Base-by-base conservation (phyloP, 768 basidiomycete species). In the Russula emetica region DNA sequence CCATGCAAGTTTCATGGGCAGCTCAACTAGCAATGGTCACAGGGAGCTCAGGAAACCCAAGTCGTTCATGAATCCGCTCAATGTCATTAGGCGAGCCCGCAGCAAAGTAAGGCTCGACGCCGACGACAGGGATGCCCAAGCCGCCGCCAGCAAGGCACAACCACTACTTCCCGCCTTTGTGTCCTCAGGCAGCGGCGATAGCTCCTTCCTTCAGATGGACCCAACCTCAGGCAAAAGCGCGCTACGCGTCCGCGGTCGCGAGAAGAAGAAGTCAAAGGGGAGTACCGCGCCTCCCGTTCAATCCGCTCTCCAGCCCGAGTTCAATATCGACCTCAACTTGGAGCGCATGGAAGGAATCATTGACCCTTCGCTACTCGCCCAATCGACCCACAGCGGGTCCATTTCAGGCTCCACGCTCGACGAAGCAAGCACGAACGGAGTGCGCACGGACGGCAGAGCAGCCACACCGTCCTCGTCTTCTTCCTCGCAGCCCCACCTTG, bases 261-360 rank as follows among this genome's bases (percentile, higher is more conserved):
- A 75, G 66, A 76, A 71, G 63, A 77, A 76, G 66, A 75, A 73
- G 38, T 67, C 71, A 11, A 68, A 72, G 67, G 69, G 58, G 53
- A 26, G 68, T 66, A 62, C 16, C 57, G 71, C 65, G 58, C 69
- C 66, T 69, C 76, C 64, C 69, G 74, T 63, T 71, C 74, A 68
- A 72, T 32, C 72, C 76, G 0, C 73, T 76, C 0, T 71, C 72
- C 38, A 74, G 50, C 73, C 72, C 16, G 74, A 77, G 40, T 78
- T 83, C 62, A 76, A 73, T 26, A 80, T 90, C 49, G 88, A 91
- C 72, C 83, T 83, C 22, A 83, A 93, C 71, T 72, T 92, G 50
- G 82, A 87, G 11, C 76, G 83, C 56, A 93, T 97, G 82, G 87
- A 90, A 44, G 94, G 88, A 7, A 93, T 97, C 70, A 77, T 96